Conservation (phyloP, 495 filamentous ascomycete genomes). For the Penicillium flavigenum region DNA sequence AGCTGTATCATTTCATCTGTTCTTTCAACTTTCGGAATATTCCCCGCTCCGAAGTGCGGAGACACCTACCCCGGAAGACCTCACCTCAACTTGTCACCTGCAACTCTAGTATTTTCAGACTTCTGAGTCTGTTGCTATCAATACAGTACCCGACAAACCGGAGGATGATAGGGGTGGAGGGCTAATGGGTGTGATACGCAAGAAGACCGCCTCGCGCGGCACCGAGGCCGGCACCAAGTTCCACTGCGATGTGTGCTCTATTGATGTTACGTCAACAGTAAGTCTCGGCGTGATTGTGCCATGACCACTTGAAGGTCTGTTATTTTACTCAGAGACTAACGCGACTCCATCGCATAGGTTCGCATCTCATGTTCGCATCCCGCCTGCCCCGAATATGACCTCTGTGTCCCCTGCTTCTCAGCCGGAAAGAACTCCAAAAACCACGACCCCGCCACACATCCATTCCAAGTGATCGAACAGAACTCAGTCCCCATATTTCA, state of each 20-base stretch:
- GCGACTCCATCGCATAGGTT: slow-evolving; percentile 55
- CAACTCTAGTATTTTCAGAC: slow-evolving; percentile 21
- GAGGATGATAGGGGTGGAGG: slow-evolving; percentile 45
- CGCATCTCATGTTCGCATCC: slow-evolving; percentile 87
- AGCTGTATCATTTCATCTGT: background rate
- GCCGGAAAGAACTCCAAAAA: slow-evolving; percentile 71
- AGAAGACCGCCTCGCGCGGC: slow-evolving; percentile 86
- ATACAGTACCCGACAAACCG: slow-evolving; percentile 36
- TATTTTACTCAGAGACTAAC: slow-evolving; percentile 4
- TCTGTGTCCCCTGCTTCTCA: slow-evolving; percentile 94
- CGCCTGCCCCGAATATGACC: slow-evolving; percentile 88
- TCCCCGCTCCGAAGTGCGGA: slow-evolving; percentile 24
- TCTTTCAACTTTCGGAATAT: slow-evolving; percentile 1
- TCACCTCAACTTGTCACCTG: slow-evolving; percentile 16
- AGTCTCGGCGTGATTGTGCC: slow-evolving; percentile 23
- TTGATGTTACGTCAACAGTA: slow-evolving; percentile 94
- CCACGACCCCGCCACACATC: slow-evolving; percentile 81
- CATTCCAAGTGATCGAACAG: slow-evolving; percentile 93
- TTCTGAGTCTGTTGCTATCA: slow-evolving; percentile 33
- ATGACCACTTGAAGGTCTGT: background rate
- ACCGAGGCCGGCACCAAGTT: slow-evolving; percentile 93
- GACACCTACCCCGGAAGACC: slow-evolving; percentile 27
- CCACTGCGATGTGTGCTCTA: slow-evolving; percentile 92
- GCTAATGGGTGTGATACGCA: slow-evolving; percentile 91
- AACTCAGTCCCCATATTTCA: slow-evolving; percentile 97